Evolutionary conservation across 2,329 filamentous ascomycete genomes (phyloP).

Genomic region (Penicillium rolfsii): DNA sequence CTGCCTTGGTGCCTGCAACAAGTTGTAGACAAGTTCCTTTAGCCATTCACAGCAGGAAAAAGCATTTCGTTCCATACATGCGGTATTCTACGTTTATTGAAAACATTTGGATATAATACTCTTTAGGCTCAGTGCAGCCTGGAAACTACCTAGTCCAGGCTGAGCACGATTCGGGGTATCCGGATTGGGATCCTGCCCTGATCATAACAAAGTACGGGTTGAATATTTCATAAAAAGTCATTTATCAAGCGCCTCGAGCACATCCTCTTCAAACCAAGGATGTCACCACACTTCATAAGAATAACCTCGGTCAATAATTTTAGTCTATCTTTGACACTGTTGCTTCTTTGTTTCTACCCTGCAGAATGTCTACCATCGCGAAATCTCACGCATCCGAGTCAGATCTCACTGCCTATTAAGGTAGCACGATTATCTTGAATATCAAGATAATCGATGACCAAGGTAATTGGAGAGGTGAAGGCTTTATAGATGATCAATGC

Average conservation of each 20-base stretch:
- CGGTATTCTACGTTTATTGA: background rate
- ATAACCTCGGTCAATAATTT: background rate
- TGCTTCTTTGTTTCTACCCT: background rate
- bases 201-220: background rate
- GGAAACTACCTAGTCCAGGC: background rate
- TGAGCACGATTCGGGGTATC: background rate
- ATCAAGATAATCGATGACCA: slow-evolving; percentile 14
- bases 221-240: background rate
- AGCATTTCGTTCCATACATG: background rate
- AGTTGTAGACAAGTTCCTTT: background rate
- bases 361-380: slow-evolving; percentile 4
- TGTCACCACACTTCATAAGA: background rate
- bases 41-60: background rate
- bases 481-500: background rate
- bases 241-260: background rate
- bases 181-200: background rate
- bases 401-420: background rate
- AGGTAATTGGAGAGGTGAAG: slow-evolving; percentile 29
- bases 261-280: background rate
- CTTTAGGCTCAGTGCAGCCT: background rate
- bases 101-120: background rate
- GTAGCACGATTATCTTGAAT: background rate
- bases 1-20: background rate
- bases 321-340: background rate
- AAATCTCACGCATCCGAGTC: slow-evolving; percentile 14